Percentiles rank a stretch among this genome's conserved stretches.
These are phyloP conservation scores for Alternaria viburni DNA, from an alignment of 2,329 filamentous ascomycete genomes.

Conservation along the genomic window DNA sequence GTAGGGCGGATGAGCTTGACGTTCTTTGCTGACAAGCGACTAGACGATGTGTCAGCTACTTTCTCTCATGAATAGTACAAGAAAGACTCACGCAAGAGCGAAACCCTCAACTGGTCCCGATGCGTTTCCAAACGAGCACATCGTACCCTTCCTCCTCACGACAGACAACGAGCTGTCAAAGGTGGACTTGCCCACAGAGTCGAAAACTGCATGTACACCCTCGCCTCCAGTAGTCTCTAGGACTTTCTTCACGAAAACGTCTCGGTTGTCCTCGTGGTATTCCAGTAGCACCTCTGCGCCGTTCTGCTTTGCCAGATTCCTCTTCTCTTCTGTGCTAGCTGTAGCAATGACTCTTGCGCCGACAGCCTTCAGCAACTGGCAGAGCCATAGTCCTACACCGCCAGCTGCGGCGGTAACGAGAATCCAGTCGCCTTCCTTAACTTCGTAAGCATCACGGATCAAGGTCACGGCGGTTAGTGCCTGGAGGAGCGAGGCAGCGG, in stretches of 20 bases:
- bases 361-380: slow-evolving; percentile 73
- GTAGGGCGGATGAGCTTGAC: slow-evolving; percentile 76
- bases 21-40: slow-evolving; percentile 73
- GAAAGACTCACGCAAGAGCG: slow-evolving; percentile 62
- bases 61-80: background rate
- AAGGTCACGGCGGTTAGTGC: slow-evolving; percentile 83
- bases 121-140: slow-evolving; percentile 83
- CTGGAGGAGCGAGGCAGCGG: slow-evolving; percentile 75
- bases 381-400: slow-evolving; percentile 73
- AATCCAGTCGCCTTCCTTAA: slow-evolving; percentile 78
- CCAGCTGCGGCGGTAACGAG: slow-evolving; percentile 87
- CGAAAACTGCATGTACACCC: slow-evolving; percentile 80
- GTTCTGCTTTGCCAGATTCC: slow-evolving; percentile 69
- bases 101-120: slow-evolving; percentile 78
- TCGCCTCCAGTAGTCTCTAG: slow-evolving; percentile 72
- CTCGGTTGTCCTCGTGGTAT: slow-evolving; percentile 63
- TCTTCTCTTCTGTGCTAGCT: slow-evolving; percentile 75
- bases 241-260: slow-evolving; percentile 56
- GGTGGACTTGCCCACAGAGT: slow-evolving; percentile 83
- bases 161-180: slow-evolving; percentile 80
- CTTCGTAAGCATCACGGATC: slow-evolving; percentile 73
- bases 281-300: slow-evolving; percentile 77
- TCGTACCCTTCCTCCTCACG: slow-evolving; percentile 75
- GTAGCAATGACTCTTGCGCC: slow-evolving; percentile 83
- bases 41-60: slow-evolving; percentile 20